phyloP scores from a whole-genome alignment of 192 early-diverging fungal species.

The Chytriomyces sp. region DNA sequence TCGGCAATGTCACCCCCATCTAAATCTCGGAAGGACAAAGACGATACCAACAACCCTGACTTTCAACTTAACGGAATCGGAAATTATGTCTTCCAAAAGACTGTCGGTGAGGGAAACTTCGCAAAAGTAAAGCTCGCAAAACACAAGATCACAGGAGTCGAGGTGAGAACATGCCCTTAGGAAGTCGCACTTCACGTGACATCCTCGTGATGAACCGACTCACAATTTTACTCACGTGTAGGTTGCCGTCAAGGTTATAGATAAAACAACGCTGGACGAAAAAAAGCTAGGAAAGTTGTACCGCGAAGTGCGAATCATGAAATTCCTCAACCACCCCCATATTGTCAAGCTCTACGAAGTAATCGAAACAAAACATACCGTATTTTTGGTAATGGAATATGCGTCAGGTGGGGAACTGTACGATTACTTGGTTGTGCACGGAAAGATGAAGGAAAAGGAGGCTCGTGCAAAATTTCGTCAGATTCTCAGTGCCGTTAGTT shows the following conservation, averaged over 20 bases:
- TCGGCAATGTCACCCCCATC: conserved; percentile 38
- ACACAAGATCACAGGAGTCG: conserved; percentile 64
- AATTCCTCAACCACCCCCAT: conserved; percentile 80
- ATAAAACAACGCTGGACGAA: conserved; percentile 63
- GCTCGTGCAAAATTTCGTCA: conserved; percentile 62
- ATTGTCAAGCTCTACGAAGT: conserved; percentile 86
- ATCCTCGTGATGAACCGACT: neutral
- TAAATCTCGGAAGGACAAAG: conserved; percentile 49
- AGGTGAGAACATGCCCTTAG: conserved; percentile 33
- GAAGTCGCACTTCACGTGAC: neutral
- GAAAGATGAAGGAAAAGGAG: conserved; percentile 71
- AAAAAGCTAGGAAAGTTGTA: conserved; percentile 67
- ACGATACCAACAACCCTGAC: conserved; percentile 61
- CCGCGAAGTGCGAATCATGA: conserved; percentile 68
- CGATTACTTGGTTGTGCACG: conserved; percentile 90
- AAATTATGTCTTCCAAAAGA: conserved; percentile 92
- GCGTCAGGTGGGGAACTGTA: conserved; percentile 93
- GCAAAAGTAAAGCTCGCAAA: conserved; percentile 96
- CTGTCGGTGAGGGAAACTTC: conserved; percentile 97
- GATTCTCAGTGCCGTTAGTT: conserved; percentile 63
- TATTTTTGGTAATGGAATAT: conserved; percentile 96
- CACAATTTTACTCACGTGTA: conserved; percentile 6
- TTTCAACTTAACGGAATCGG: conserved; percentile 55
- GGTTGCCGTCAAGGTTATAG: conserved; percentile 70
- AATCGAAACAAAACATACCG: conserved; percentile 83